These are phyloP conservation scores for Vaccinium myrtillus DNA, from an alignment of 148 eudicot species.

Conservation along the genomic window DNA sequence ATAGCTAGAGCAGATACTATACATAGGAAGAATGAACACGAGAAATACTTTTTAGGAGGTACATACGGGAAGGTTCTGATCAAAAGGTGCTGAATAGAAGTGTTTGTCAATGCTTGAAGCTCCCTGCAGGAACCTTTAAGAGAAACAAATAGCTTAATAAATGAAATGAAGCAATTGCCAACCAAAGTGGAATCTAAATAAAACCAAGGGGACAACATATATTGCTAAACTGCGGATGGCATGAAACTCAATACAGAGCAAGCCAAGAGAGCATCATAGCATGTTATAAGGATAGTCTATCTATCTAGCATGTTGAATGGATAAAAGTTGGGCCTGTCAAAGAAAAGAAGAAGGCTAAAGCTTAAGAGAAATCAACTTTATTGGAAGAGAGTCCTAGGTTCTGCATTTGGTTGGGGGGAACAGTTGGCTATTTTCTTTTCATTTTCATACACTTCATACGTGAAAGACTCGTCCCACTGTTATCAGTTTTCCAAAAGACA, in stretches of 20 bases:
- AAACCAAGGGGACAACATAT: neutral
- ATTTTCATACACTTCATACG: neutral
- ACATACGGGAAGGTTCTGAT: conserved; percentile 80
- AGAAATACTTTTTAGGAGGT: neutral
- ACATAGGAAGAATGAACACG: conserved; percentile 1
- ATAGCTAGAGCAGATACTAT: neutral
- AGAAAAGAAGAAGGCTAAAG: neutral
- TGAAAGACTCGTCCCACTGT: neutral
- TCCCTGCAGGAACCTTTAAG: conserved; percentile 77
- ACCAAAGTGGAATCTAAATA: conserved; percentile 13
- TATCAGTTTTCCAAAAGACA: neutral
- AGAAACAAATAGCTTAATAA: neutral
- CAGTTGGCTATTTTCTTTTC: neutral
- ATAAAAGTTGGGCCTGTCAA: neutral
- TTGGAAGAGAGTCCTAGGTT: neutral
- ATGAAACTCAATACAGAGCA: neutral
- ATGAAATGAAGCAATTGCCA: neutral
- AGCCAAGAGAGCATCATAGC: neutral
- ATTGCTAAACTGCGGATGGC: neutral
- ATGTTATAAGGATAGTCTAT: neutral
- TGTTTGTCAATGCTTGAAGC: conserved; percentile 96
- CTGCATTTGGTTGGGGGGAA: neutral
- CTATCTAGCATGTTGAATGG: neutral
- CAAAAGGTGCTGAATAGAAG: conserved; percentile 71
- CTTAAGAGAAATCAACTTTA: neutral